Conservation (phyloP, 2,329 filamentous ascomycete species). For the Rhytidhysteron rufulum region DNA sequence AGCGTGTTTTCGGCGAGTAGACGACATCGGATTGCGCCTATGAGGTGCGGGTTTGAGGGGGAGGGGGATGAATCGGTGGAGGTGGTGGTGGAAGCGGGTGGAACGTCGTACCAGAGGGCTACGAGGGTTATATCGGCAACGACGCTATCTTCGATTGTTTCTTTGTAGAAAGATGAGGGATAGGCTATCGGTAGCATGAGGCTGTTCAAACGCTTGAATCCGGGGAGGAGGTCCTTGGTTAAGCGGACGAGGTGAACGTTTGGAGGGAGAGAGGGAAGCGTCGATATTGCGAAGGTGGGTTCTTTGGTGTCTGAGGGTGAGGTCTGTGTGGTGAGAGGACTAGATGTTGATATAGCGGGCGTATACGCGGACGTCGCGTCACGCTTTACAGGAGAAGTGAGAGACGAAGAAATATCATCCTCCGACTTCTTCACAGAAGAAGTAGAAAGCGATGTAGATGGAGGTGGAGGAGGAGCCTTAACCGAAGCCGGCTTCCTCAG, state of each 20-base stretch:
- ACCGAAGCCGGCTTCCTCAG: constrained; percentile 42
- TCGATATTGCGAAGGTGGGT: constrained; percentile 9
- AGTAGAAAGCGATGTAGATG: neutral
- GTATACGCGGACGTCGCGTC: constrained; percentile 1
- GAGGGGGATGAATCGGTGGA: neutral
- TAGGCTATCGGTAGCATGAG: constrained; percentile 61
- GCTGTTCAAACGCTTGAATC: constrained; percentile 55
- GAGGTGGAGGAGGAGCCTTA: constrained; percentile 1
- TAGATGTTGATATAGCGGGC: constrained; percentile 8
- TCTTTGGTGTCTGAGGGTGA: neutral
- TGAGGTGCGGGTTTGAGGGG: constrained; percentile 27
- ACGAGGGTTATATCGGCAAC: constrained; percentile 55
- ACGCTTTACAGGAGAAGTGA: neutral
- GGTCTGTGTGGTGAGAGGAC: constrained; percentile 10
- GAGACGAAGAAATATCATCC: neutral
- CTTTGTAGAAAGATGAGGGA: constrained; percentile 57
- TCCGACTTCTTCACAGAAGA: neutral
- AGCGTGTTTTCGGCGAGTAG: constrained; percentile 42
- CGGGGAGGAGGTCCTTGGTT: constrained; percentile 51
- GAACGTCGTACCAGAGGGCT: constrained; percentile 51
- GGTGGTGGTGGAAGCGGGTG: constrained; percentile 5
- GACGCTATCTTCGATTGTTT: constrained; percentile 54
- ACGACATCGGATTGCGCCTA: constrained; percentile 47
- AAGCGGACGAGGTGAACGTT: constrained; percentile 53
- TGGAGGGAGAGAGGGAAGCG: constrained; percentile 36